These are phyloP conservation scores for Arabidopsis hybrid DNA, from an alignment of 441 rosid species.

Conservation along the genomic window DNA sequence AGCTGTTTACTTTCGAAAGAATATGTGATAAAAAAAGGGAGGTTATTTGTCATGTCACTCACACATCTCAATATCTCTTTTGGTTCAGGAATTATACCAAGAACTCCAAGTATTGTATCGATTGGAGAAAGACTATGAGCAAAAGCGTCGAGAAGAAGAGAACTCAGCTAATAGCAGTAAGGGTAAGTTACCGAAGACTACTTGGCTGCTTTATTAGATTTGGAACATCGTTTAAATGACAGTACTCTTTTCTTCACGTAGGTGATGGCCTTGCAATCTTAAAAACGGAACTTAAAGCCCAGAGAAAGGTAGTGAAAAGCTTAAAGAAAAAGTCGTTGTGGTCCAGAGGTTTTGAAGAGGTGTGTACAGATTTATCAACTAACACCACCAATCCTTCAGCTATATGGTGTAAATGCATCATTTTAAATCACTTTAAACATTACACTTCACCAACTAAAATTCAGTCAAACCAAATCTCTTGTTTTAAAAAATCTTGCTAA, in stretches of 20 bases:
- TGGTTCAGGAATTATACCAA: constrained; percentile 61
- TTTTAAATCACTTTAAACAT: constrained; percentile 3
- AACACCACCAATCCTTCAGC: constrained; percentile 10
- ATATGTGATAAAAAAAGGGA: constrained; percentile 27
- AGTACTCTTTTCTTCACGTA: constrained; percentile 33
- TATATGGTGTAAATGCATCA: constrained; percentile 9
- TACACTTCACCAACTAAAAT: constrained; percentile 17
- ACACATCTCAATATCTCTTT: constrained; percentile 29
- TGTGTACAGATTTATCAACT: constrained; percentile 38
- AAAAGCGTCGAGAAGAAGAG: constrained; percentile 59
- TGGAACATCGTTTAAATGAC: constrained; percentile 19
- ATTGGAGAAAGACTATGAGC: constrained; percentile 64
- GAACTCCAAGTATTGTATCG: constrained; percentile 69
- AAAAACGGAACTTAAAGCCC: constrained; percentile 68
- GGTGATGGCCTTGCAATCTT: constrained; percentile 61
- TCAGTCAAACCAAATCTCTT: background rate
- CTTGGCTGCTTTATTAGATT: constrained; percentile 15
- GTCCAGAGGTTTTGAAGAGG: constrained; percentile 82
- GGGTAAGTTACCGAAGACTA: constrained; percentile 42
- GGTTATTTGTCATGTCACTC: constrained; percentile 20
- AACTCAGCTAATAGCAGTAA: constrained; percentile 50
- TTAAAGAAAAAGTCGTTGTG: constrained; percentile 76
- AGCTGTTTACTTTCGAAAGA: constrained; percentile 12
- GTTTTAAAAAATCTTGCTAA: background rate
- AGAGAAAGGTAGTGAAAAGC: constrained; percentile 64